Conservation (phyloP, 345 rosid genomes). For the Brassica incana region DNA sequence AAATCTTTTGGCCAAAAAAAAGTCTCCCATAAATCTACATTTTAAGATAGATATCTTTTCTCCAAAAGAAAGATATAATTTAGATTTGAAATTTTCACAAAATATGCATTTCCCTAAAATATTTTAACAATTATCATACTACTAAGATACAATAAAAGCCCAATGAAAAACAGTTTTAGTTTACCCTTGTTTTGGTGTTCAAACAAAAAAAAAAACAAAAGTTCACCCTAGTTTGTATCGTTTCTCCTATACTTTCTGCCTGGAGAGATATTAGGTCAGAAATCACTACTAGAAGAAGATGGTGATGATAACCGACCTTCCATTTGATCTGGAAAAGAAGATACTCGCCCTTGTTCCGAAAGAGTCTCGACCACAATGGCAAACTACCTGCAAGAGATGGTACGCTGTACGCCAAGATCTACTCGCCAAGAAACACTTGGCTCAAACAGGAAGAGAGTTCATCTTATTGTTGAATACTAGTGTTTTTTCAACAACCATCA, state of each 20-base stretch:
- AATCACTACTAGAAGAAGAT: neutral
- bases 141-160: neutral
- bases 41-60: neutral
- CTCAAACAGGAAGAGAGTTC: constrained; percentile 1
- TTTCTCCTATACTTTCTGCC: neutral
- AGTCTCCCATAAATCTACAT: neutral
- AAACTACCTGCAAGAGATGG: neutral
- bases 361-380: neutral
- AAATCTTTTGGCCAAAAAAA: neutral
- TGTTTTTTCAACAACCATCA: neutral
- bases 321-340: neutral
- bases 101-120: neutral
- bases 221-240: neutral
- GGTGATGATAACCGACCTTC: neutral
- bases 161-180: neutral
- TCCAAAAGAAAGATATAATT: neutral
- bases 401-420: neutral
- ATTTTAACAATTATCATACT: neutral
- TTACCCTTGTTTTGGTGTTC: neutral
- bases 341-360: neutral
- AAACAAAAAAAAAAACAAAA: neutral
- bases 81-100: neutral
- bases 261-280: neutral
- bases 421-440: constrained; percentile 3
- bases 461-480: neutral